Evolutionary conservation across 176 grass and related monocot genomes (phyloP).

Genomic region (Leersia perrieri): DNA sequence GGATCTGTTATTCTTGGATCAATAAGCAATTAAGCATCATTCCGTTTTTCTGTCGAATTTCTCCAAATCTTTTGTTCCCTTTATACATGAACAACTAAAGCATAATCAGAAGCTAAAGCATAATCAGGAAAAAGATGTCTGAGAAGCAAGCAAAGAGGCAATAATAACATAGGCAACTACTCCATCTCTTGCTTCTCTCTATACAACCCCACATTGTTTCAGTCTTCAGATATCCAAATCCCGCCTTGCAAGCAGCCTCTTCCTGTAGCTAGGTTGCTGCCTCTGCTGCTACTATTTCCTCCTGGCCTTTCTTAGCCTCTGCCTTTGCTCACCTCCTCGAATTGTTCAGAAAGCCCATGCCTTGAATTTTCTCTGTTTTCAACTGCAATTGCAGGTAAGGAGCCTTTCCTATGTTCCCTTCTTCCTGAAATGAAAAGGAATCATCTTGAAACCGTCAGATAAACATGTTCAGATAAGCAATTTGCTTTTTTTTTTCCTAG

Average conservation of each 20-base stretch:
- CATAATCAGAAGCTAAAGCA: neutral
- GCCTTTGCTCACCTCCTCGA: neutral
- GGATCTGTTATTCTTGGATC: no score
- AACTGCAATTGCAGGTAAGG: neutral
- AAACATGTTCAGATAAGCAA: neutral
- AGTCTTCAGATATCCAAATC: constrained; percentile 56
- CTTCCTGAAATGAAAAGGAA: neutral
- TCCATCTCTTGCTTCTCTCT: constrained; percentile 58
- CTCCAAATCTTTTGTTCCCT: neutral
- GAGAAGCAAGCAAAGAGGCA: constrained; percentile 16
- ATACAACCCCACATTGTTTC: constrained; percentile 16
- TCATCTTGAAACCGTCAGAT: neutral
- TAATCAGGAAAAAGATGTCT: constrained; percentile 18
- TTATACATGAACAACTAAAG: constrained; percentile 9
- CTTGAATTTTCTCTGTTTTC: neutral
- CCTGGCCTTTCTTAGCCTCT: constrained; percentile 1
- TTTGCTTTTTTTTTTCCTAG: neutral
- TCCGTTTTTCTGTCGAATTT: constrained; percentile 2
- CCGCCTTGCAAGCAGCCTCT: constrained; percentile 55
- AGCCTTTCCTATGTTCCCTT: neutral
- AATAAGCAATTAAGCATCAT: constrained; percentile 22
- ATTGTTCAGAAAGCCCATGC: neutral
- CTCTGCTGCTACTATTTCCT: constrained; percentile 11
- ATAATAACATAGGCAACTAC: constrained; percentile 20
- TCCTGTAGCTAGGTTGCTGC: neutral